Evolutionary conservation across 1,284 basidiomycete species (phyloP).

Genomic region (Pterula multifida): DNA sequence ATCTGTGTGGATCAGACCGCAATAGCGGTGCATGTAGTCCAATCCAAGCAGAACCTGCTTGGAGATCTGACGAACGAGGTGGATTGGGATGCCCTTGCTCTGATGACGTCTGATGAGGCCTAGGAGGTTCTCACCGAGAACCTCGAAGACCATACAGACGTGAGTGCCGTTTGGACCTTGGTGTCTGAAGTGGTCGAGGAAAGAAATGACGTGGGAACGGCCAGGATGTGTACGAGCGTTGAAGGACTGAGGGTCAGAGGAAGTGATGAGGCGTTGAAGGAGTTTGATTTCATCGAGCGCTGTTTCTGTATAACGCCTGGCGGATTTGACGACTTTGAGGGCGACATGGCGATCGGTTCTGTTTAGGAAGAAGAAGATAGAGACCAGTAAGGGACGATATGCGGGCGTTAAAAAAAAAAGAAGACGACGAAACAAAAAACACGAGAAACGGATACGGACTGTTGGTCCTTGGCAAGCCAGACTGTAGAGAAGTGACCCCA

Average conservation of each 20-base stretch:
- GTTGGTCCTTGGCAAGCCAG: conserved; percentile 81
- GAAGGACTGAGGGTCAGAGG: conserved; percentile 59
- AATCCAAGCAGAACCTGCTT: conserved; percentile 93
- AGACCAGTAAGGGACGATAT: conserved; percentile 5
- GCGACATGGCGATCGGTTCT: conserved; percentile 95
- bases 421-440: conserved; percentile 10
- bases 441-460: conserved; percentile 36
- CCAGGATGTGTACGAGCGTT: conserved; percentile 62
- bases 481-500: conserved; percentile 98
- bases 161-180: conserved; percentile 94
- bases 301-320: conserved; percentile 93
- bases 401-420: conserved; percentile 7
- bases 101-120: conserved; percentile 95
- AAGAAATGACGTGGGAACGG: conserved; percentile 82
- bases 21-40: conserved; percentile 96
- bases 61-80: conserved; percentile 91
- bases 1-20: conserved; percentile 92
- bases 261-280: conserved; percentile 87
- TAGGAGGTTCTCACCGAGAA: conserved; percentile 95
- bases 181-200: conserved; percentile 96
- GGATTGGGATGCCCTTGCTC: conserved; percentile 90
- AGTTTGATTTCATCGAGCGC: conserved; percentile 98
- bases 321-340: conserved; percentile 98
- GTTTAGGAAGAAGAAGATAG: conserved; percentile 8
- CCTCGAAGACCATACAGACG: conserved; percentile 99